A percentile compares a stretch with the other conserved stretches of the same genome.
These are phyloP conservation scores for Sequoiadendron giganteum DNA, from an alignment of 75 land plant species.

Conservation along the genomic window DNA sequence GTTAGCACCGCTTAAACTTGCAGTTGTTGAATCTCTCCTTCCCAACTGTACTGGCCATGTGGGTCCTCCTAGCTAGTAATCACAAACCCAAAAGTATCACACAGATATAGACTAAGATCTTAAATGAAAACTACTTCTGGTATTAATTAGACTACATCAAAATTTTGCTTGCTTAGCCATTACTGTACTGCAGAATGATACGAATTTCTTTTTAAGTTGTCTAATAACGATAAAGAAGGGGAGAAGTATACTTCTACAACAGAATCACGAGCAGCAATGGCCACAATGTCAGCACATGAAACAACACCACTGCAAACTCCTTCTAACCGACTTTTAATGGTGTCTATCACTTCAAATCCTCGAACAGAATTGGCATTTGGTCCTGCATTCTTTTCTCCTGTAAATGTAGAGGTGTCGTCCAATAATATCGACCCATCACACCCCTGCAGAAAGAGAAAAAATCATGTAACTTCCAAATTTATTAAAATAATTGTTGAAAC, in stretches of 20 bases:
- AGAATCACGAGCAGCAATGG: constrained; percentile 6
- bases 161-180: too few species aligned
- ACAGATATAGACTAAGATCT: too few species aligned
- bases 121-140: too few species aligned
- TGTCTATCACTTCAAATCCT: neutral
- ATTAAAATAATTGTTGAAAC: neutral
- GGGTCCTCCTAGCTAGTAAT: constrained; percentile 26
- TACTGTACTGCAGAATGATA: too few species aligned
- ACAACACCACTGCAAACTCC: neutral
- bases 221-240: neutral
- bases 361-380: constrained; percentile 35
- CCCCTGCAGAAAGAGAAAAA: constrained; percentile 32
- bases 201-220: too few species aligned
- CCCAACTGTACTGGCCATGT: constrained; percentile 32
- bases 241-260: neutral
- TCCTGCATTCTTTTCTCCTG: constrained; percentile 47
- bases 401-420: constrained; percentile 35
- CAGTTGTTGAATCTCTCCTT: constrained; percentile 27
- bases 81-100: neutral
- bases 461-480: neutral
- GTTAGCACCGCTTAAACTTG: constrained; percentile 18
- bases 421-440: constrained; percentile 70
- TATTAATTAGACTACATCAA: too few species aligned
- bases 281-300: neutral
- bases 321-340: neutral